Evolutionary conservation across 352 stramenopile genomes (phyloP), one percentile per base, ranked within the genome.

Genomic region (Pythium vanterpoolii): DNA sequence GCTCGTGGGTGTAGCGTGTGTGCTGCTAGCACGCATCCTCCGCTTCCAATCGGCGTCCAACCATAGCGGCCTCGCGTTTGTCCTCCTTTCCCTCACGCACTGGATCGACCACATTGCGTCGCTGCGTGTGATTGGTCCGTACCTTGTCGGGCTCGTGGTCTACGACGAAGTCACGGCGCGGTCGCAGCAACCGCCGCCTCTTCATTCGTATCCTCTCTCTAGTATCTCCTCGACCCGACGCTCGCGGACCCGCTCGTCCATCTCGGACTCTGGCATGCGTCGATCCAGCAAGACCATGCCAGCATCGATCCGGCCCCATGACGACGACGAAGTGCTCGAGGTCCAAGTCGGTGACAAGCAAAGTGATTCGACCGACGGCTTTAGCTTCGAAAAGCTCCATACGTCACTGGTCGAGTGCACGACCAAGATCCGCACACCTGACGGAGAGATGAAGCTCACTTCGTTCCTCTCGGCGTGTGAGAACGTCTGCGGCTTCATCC

Each of bases 401-500:
- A 11, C n/a, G 18, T 55, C 67, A n/a, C 60, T 90, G 14, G 66
- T 76, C 13, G 62, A 66, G 9, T 66, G 65, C 31, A 61, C 59
- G 9, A 56, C 73, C 34, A 72, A 72, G 23, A 63, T 51, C 9
- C 76, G 76, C 16, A 58, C 74, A 0, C 60, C 55, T 14, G 66
- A 79, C 42, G 66, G 70, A 9, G 57, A 74, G 10, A 51, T 93
- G 49, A 64, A 74, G 28, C 71, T 90, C 21, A 64, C 33, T 8
- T 56, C 53, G 36, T 94, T 90, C 55, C 56, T 92, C 47, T 24
- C 47, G 8, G 71, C 69, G 18, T 90, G 79, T 54, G 79, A 77
- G 38, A 64, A 78, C 47, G 87, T 89, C 43, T 90, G 82, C 38
- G 71, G 66, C 27, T 89, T 94, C 54, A 66, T 91, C n/a, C 63